Percentiles rank a stretch among this genome's conserved stretches.
phyloP scores from a whole-genome alignment of 306 rosid genomes.

The Erythrophleum fordii region DNA sequence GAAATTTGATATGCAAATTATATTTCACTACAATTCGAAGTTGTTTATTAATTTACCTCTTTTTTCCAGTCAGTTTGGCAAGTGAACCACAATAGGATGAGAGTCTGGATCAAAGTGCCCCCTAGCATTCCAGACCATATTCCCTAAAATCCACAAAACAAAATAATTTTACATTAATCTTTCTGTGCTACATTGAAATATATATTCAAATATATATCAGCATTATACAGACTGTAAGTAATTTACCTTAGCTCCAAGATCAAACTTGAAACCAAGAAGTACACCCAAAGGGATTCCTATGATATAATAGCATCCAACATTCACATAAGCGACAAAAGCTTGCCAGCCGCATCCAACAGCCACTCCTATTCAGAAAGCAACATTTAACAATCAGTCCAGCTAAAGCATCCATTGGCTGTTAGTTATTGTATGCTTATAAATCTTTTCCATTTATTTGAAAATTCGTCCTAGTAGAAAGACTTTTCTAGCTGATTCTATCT shows the following conservation, averaged over 20 bases:
- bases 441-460: too few species aligned
- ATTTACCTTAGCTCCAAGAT: conserved; percentile 46
- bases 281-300: conserved; percentile 53
- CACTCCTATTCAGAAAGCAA: conserved; percentile 39
- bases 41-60: background rate
- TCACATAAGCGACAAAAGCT: conserved; percentile 62
- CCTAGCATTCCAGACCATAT: conserved; percentile 64
- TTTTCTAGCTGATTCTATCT: too few species aligned
- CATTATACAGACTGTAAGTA: background rate
- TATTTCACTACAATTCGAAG: background rate
- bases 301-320: conserved; percentile 57
- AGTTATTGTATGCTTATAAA: background rate
- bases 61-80: background rate
- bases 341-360: conserved; percentile 77
- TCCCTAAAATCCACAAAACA: conserved; percentile 32
- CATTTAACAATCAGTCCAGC: background rate
- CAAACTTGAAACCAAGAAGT: conserved; percentile 58
- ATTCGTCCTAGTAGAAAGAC: too few species aligned
- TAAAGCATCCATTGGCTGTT: background rate
- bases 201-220: background rate
- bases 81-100: conserved; percentile 37
- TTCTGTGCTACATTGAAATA: too few species aligned
- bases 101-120: conserved; percentile 54
- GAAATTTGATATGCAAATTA: background rate
- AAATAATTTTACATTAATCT: background rate